phyloP scores from a whole-genome alignment of 2,329 filamentous ascomycete genomes.

The Diaporthe ampelina region DNA sequence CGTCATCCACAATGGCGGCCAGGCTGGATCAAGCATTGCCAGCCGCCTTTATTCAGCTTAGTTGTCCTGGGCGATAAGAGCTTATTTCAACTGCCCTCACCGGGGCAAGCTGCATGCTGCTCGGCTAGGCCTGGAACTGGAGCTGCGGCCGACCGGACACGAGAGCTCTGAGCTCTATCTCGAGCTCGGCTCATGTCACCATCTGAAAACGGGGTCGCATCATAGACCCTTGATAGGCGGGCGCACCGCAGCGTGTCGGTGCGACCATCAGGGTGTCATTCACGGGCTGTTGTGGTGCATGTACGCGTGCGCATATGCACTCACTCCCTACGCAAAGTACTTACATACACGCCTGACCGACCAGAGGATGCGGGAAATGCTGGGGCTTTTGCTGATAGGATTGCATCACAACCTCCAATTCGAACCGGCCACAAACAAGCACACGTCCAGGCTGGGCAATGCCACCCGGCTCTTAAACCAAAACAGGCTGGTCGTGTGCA shows the following conservation, averaged over 20 bases:
- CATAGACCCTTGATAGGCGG: neutral
- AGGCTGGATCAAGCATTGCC: conserved; percentile 22
- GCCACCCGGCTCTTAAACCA: neutral
- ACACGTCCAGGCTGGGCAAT: neutral
- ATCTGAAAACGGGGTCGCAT: neutral
- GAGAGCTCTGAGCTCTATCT: neutral
- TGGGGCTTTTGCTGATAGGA: too few species aligned
- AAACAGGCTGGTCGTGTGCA: conserved; percentile 21
- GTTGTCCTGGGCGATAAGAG: conserved; percentile 29
- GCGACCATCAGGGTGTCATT: conserved; percentile 15
- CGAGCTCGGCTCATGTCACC: neutral
- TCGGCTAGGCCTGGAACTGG: neutral
- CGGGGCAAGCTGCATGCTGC: neutral
- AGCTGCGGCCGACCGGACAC: neutral
- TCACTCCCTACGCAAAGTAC: neutral
- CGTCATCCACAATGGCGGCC: conserved; percentile 6
- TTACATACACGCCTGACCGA: neutral
- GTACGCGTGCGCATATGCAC: conserved; percentile 8
- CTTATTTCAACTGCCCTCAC: conserved; percentile 15
- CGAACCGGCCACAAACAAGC: neutral
- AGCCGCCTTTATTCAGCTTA: conserved; percentile 12
- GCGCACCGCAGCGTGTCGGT: neutral
- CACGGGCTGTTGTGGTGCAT: neutral
- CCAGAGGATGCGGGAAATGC: neutral
- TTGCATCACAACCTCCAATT: neutral